Evolutionary conservation across 108 stramenopile genomes (phyloP), one percentile per base, ranked within the genome.

Genomic region (Mediolabrus comicus): DNA sequence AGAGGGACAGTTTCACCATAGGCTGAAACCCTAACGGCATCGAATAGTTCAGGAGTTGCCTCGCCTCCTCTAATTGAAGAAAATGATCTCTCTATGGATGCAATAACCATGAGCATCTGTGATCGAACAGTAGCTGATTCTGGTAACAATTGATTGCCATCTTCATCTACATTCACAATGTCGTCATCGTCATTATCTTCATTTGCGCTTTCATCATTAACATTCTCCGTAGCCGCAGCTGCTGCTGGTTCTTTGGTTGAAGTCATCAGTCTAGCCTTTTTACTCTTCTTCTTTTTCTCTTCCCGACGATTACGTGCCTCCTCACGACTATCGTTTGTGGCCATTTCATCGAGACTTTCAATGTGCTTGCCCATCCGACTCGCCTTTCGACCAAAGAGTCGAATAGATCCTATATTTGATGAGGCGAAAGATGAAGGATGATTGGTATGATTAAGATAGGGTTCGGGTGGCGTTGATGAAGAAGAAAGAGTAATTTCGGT

Each of bases 11-110:
- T 57, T 33, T 84, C 75, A 38, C 91, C 94, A 58, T 95, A 95
- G 8, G 89, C 94, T 8, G 87, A 62, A 24, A 95, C 94, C 16
- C 63, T 61, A 9, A 95, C 71, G 16, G 80, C 69, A 70, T 95
- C 94, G 65, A 95, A 95, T 29, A 95, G 62, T 52, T 92, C 94
- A 2, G 91, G 74, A 13, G 94, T 86, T 0, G 94, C 89, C 77
- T 92, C 88, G n/a, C 86, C 87, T 19, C 94, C 94, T 26, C 89
- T 81, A 52, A 95, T 89, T 11, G 83, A 77, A 30, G 84, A 72
- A 52, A 95, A 89, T 0, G 87, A 83, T 24, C 84, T 75, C 34
- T 84, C 72, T 35, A 92, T 82, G 4, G 61, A 63, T 16, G 83
- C 70, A 9, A 95, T 79, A 14, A 89, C 84, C 58, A 77, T 59